Evolutionary conservation across 345 rosid genomes (phyloP).

Genomic region (Citrus sinensis): DVS_A1.0 CM039165.1:13888001-13888500

Average conservation of each 20-base stretch:
- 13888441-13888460: no score
- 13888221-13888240: conserved; percentile 73
- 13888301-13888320: no score
- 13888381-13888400: no score
- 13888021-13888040: conserved; percentile 62
- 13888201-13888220: conserved; percentile 67
- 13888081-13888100: conserved; percentile 59
- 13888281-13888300: neutral
- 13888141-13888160: conserved; percentile 68
- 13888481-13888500: no score
- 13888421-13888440: no score
- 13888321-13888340: no score
- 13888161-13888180: conserved; percentile 52
- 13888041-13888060: conserved; percentile 68
- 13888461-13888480: no score
- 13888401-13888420: no score
- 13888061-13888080: conserved; percentile 63
- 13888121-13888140: conserved; percentile 66
- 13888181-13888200: conserved; percentile 75
- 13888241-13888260: conserved; percentile 64
- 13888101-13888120: conserved; percentile 62
- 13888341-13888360: no score
- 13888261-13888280: neutral
- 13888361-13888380: no score
- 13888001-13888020: conserved; percentile 82